Evolutionary conservation across 331 rosid species (phyloP), one percentile per base, ranked within the genome.

Genomic region (Telfairia occidentalis): DNA sequence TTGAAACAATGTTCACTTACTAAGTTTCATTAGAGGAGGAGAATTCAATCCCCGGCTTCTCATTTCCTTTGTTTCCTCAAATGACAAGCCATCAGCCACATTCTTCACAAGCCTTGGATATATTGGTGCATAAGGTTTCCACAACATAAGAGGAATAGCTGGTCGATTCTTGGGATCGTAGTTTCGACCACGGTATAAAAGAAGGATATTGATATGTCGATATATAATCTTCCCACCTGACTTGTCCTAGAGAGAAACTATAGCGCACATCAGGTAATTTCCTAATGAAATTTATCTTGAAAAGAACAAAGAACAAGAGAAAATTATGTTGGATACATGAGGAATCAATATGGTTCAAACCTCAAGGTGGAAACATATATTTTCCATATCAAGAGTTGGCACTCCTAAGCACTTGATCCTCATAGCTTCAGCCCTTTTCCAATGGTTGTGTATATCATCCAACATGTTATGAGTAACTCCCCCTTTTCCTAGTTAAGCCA

Each of bases 351-450:
- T 18, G 37, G 46, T 67, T 71, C 82, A 65, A 70, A 93, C 98
- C 97, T 89, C 95, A 32, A 94, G 90, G 70, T 91, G 96, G 86
- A 89, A 94, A 88, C 92, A 94, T 73, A 94, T 80, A 35, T 87
- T 91, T 78, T 88, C 92, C 92, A 94, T 89, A 76, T 94, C 98
- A 75, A 94, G 86, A 75, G 97, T 89, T 49, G 98, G 98, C 77
- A 88, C 96, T 48, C 98, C 97, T 88, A 94, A 87, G 78, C 96
- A 89, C 85, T 94, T 94, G 81, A 94, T 91, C 81, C 98, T 89
- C 84, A 94, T 96, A 69, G 97, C 98, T 81, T 91, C 92, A 18
- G 95, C 96, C 74, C 87, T 84, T 81, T 82, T 94, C 98, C 98
- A 91, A 67, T 91, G 98, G 83, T 86, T 94, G 78, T 94, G 95